A percentile compares a stretch with the other conserved stretches of the same genome.
These are phyloP conservation scores for Aegilops tauschii DNA, from an alignment of 176 grass and related monocot species.

Conservation along the genomic window DNA sequence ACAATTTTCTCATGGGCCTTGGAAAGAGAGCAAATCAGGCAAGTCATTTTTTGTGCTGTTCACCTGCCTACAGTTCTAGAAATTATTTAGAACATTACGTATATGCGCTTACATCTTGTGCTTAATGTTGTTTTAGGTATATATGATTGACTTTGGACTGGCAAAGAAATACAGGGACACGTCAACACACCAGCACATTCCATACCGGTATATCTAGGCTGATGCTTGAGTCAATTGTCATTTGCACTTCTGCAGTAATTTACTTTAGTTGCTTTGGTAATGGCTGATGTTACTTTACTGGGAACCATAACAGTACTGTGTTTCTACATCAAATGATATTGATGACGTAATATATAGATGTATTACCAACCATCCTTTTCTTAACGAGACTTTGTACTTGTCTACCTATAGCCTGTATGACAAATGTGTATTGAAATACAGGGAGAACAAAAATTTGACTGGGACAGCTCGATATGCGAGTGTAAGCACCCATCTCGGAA, in stretches of 20 bases:
- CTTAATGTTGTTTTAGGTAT: slow-evolving; percentile 49
- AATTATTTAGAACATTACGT: slow-evolving; percentile 3
- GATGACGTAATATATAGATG: background rate
- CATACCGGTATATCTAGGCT: slow-evolving; percentile 52
- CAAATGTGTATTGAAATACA: slow-evolving; percentile 39
- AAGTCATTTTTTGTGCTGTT: background rate
- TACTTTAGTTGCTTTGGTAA: background rate
- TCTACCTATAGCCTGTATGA: background rate
- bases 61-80: slow-evolving; percentile 1
- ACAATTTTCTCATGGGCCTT: slow-evolving; percentile 87
- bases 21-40: slow-evolving; percentile 81
- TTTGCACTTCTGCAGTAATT: background rate
- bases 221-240: background rate
- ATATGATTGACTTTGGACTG: slow-evolving; percentile 75
- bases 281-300: background rate
- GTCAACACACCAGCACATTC: slow-evolving; percentile 66
- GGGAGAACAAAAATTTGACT: slow-evolving; percentile 69
- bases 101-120: slow-evolving; percentile 20
- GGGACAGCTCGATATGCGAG: slow-evolving; percentile 67
- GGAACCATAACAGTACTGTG: background rate
- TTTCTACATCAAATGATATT: background rate
- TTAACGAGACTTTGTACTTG: background rate
- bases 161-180: slow-evolving; percentile 53
- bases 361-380: slow-evolving; percentile 1
- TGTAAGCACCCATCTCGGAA: slow-evolving; percentile 67